A percentile compares a stretch with the other conserved stretches of the same genome.
These are phyloP conservation scores for Nidula niveotomentosa DNA, from an alignment of 1,284 basidiomycete genomes.

Conservation along the genomic window DNA sequence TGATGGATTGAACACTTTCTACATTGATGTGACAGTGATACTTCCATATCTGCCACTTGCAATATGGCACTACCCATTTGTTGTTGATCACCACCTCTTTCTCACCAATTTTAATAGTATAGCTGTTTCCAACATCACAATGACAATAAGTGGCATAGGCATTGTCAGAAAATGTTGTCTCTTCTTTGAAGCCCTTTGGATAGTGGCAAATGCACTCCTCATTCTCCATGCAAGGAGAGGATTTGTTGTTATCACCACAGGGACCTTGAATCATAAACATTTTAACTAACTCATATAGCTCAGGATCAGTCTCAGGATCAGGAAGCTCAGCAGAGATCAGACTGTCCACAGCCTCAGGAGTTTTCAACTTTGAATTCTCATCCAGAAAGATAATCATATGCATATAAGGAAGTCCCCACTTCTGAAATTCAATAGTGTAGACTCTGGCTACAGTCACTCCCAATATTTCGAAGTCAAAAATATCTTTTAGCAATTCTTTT, in stretches of 20 bases:
- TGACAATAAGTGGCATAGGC: slow-evolving; percentile 6
- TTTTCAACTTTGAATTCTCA: slow-evolving; percentile 20
- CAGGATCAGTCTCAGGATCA: slow-evolving; percentile 26
- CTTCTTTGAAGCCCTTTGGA: slow-evolving; percentile 26
- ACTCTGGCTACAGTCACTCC: slow-evolving; percentile 26
- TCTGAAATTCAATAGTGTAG: slow-evolving; percentile 43
- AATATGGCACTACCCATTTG: slow-evolving; percentile 32
- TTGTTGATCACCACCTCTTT: slow-evolving; percentile 18
- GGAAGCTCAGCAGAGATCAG: slow-evolving; percentile 37
- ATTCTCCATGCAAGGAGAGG: slow-evolving; percentile 23
- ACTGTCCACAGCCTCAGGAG: slow-evolving; percentile 31
- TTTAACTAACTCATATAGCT: slow-evolving; percentile 24
- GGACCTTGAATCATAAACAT: slow-evolving; percentile 40
- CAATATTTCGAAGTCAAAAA: slow-evolving; percentile 26
- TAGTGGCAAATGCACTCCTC: slow-evolving; percentile 30
- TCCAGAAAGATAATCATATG: slow-evolving; percentile 38
- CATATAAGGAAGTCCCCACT: slow-evolving; percentile 40
- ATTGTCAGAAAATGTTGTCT: slow-evolving; percentile 23
- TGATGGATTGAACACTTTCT: slow-evolving; percentile 26
- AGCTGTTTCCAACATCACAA: slow-evolving; percentile 2
- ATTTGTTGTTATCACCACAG: slow-evolving; percentile 27
- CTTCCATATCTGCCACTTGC: slow-evolving; percentile 23
- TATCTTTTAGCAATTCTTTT: slow-evolving; percentile 26
- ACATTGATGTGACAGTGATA: slow-evolving; percentile 48
- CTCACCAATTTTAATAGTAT: slow-evolving; percentile 8